phyloP scores from a whole-genome alignment of 1,284 basidiomycete species.

The Malassezia caprae region DNA sequence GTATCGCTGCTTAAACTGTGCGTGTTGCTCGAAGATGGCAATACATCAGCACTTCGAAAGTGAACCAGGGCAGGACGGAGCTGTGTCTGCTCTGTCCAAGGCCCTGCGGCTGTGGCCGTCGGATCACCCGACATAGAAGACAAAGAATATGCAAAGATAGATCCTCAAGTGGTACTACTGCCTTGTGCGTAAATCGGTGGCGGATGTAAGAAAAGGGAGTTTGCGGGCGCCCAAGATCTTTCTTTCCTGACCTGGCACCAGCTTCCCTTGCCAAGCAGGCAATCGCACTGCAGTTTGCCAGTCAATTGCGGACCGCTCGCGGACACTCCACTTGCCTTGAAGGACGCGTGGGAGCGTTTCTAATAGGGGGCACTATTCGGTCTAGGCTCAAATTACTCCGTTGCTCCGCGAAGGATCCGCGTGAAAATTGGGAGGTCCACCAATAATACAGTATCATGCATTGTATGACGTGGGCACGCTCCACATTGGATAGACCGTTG shows the following conservation, averaged over 20 bases:
- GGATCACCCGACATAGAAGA: neutral
- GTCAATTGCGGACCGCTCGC: neutral
- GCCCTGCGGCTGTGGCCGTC: neutral
- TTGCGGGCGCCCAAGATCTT: neutral
- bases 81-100: neutral
- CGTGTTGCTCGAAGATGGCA: neutral
- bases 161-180: neutral
- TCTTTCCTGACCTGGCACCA: neutral
- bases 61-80: neutral
- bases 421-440: neutral
- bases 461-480: neutral
- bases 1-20: neutral
- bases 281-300: neutral
- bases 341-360: neutral
- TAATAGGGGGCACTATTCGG: neutral
- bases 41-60: neutral
- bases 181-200: neutral
- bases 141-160: neutral
- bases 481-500: neutral
- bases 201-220: neutral
- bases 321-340: neutral
- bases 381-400: neutral
- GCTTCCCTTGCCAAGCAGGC: neutral
- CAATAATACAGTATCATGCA: neutral
- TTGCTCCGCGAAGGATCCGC: neutral